Conservation (phyloP, 1,284 basidiomycete species). For the Leccinum pallidistipes region DNA sequence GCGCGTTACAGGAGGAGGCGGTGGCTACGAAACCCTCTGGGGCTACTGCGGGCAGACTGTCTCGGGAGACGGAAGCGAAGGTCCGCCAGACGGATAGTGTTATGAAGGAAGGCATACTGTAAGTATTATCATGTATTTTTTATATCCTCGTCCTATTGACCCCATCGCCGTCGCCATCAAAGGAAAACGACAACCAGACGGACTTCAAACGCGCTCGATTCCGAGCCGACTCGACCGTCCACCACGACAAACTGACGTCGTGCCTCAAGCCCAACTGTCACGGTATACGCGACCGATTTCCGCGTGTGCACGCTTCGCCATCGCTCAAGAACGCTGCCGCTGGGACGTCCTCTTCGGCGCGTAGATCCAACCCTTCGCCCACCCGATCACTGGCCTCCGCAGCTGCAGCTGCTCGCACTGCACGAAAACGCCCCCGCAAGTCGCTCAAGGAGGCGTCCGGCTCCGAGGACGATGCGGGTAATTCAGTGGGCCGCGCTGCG, state of each 20-base stretch:
- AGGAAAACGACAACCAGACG: constrained; percentile 41
- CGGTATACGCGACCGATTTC: constrained; percentile 38
- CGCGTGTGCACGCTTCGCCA: constrained; percentile 16
- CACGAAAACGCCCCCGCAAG: constrained; percentile 28
- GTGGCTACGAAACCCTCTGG: constrained; percentile 56
- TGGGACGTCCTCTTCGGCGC: constrained; percentile 16
- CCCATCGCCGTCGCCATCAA: background rate
- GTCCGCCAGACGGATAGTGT: constrained; percentile 81
- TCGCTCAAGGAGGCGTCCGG: constrained; percentile 22
- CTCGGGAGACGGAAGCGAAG: constrained; percentile 73
- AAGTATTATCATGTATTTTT: constrained; percentile 20
- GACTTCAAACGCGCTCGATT: constrained; percentile 74
- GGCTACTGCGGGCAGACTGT: constrained; percentile 69
- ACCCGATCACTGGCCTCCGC: constrained; percentile 24
- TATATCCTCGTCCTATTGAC: background rate
- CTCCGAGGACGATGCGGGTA: constrained; percentile 24
- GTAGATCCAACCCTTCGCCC: constrained; percentile 29
- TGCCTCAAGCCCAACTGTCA: constrained; percentile 57
- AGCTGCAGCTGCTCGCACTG: constrained; percentile 1
- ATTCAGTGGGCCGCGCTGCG: background rate
- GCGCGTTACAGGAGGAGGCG: constrained; percentile 33
- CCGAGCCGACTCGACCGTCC: constrained; percentile 66
- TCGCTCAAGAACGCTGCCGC: constrained; percentile 1
- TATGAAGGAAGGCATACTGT: constrained; percentile 80
- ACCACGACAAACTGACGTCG: constrained; percentile 65